Conservation (phyloP, 495 filamentous ascomycete genomes). For the Parathielavia appendiculata region DNA sequence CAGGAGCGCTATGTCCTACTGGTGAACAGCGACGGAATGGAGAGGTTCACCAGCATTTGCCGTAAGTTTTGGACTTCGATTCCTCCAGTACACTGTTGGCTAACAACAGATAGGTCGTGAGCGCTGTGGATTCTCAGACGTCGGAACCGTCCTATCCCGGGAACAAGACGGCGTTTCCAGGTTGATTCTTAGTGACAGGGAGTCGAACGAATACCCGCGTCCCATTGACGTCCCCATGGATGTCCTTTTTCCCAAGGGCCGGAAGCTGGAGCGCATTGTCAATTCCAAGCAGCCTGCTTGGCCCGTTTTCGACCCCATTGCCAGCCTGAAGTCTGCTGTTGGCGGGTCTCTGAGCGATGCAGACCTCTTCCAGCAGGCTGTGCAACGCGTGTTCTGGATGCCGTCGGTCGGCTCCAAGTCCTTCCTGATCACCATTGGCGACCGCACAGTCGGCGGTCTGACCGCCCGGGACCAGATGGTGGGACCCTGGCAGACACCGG, state of each 20-base stretch:
- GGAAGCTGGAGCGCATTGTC: conserved; percentile 76
- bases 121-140: conserved; percentile 89
- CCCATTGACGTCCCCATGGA: conserved; percentile 91
- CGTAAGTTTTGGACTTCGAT: conserved; percentile 37
- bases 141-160: conserved; percentile 68
- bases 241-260: conserved; percentile 84
- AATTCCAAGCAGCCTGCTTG: conserved; percentile 64
- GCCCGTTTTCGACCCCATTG: conserved; percentile 62
- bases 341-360: conserved; percentile 48
- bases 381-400: conserved; percentile 73
- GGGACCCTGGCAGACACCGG: conserved; percentile 92
- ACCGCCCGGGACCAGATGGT: conserved; percentile 92
- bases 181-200: conserved; percentile 75
- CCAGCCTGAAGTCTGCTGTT: conserved; percentile 42
- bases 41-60: conserved; percentile 78
- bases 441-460: conserved; percentile 85
- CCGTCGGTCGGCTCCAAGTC: conserved; percentile 92
- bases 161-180: conserved; percentile 58
- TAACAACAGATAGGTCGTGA: conserved; percentile 53
- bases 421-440: conserved; percentile 94
- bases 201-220: conserved; percentile 67
- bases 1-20: conserved; percentile 92
- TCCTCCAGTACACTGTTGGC: background rate
- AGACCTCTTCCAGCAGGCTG: conserved; percentile 68
- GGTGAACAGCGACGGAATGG: conserved; percentile 70